Evolutionary conservation across 257 asterid species (phyloP).

Genomic region (Ilex aquifolium): DNA sequence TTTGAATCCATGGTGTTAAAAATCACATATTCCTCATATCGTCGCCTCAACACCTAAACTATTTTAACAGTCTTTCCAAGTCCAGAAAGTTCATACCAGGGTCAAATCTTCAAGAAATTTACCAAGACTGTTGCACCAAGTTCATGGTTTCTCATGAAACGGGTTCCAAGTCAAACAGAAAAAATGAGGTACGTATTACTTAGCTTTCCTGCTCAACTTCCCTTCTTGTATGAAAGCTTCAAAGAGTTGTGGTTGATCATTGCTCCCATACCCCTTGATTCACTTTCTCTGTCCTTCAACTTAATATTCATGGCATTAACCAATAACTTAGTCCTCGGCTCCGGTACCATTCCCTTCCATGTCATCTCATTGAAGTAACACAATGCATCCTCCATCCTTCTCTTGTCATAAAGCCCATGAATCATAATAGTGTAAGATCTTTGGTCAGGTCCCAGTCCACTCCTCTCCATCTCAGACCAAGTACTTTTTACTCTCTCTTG

Average conservation of each 20-base stretch:
- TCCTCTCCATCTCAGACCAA: conserved; percentile 75
- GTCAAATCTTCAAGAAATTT: too few species aligned
- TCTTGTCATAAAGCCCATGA: conserved; percentile 51
- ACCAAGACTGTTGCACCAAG: too few species aligned
- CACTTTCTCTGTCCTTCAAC: conserved; percentile 21
- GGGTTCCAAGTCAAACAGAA: too few species aligned
- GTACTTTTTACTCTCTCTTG: conserved; percentile 23
- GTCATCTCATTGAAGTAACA: conserved; percentile 52
- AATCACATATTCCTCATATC: too few species aligned
- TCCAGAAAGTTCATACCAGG: too few species aligned
- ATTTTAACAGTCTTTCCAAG: too few species aligned
- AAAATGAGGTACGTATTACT: too few species aligned
- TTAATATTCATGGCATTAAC: conserved; percentile 44
- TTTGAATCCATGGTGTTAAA: too few species aligned
- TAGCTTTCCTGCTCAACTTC: conserved; percentile 4
- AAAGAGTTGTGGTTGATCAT: background rate
- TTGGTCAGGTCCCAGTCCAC: conserved; percentile 65
- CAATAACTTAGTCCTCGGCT: conserved; percentile 50
- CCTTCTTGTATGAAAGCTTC: conserved; percentile 1
- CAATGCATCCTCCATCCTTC: conserved; percentile 39
- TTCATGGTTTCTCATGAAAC: too few species aligned
- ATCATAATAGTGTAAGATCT: conserved; percentile 64
- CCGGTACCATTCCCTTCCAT: conserved; percentile 52
- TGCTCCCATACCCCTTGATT: background rate
- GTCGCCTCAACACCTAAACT: too few species aligned